Base-by-base conservation (phyloP, 1,284 basidiomycete genomes). In the Trametes polyzona region DNA sequence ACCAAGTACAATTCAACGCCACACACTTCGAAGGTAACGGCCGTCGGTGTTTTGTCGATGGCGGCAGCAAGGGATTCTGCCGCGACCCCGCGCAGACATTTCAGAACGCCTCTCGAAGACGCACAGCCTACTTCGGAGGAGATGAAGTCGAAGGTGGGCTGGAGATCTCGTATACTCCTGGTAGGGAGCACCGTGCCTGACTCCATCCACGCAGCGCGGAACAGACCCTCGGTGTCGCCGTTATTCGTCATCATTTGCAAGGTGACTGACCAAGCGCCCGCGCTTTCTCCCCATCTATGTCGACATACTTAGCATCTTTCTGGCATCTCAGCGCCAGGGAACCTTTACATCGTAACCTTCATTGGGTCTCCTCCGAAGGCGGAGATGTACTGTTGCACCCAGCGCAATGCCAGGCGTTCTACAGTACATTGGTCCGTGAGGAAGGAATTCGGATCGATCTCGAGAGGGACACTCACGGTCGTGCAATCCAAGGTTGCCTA, bases 361-460 rank as follows among this genome's bases (percentile, higher is more conserved):
- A 72, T 68, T 10, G 81, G 79, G 64, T 89, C 82, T 4, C 88
- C 88, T 1, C 87, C 86, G 52, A 90, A 90, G 0, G 72, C 70
- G 8, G 70, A 59, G 47, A 90, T 86, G 63, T 90, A 86, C 62
- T 83, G 76, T 58, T 87, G 82, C 0, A 89, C 73, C 67, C 67
- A 69, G 32, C 63, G 47, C n/a, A 69, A 27, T 2, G 66, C 66
- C 12, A 59, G 53, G 0, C 67, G 58, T 43, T 67, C 66, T 67
- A 27, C 16, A 17, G 4, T 24, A 6, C 4, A 7, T 23, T 36
- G 1, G 24, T 10, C 21, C 16, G 12, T 44, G 16, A 44, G 16
- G 11, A 37, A 12, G 14, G 17, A 9, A 9, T 10, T 17, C 14
- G 21, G 11, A n/a, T 8, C 26, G 1, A 32, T 26, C 24, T 16